Evolutionary conservation across 805 yeast species (phyloP).

Genomic region (Ogataea ganodermae): DNA sequence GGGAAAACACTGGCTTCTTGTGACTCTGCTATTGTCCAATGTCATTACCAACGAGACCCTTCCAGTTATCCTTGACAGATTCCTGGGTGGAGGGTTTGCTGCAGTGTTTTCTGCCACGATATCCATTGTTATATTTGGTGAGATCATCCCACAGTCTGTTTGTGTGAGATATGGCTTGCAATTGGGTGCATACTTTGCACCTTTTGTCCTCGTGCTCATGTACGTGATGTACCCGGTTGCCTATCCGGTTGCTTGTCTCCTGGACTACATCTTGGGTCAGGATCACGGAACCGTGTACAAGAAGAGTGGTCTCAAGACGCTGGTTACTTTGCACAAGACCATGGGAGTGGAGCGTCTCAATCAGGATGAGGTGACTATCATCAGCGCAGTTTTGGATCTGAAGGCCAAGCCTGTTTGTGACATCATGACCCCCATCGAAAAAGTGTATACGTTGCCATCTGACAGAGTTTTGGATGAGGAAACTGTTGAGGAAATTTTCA

Average conservation of each 20-base stretch:
- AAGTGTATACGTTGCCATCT: conserved; percentile 85
- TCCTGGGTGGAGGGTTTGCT: conserved; percentile 96
- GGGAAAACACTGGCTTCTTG: conserved; percentile 97
- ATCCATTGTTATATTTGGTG: conserved; percentile 92
- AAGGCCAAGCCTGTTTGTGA: conserved; percentile 85
- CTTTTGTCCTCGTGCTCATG: conserved; percentile 84
- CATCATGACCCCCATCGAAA: conserved; percentile 92
- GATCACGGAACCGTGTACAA: conserved; percentile 95
- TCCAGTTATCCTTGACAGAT: conserved; percentile 90
- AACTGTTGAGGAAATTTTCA: conserved; percentile 84
- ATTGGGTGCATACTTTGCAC: conserved; percentile 87
- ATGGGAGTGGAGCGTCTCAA: conserved; percentile 95
- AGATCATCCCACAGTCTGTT: conserved; percentile 90
- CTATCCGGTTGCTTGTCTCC: conserved; percentile 79
- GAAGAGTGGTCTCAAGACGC: conserved; percentile 87
- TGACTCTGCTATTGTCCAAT: conserved; percentile 79
- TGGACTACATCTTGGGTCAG: conserved; percentile 86
- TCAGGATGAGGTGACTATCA: conserved; percentile 94
- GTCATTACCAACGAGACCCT: conserved; percentile 93
- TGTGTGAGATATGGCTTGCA: conserved; percentile 92
- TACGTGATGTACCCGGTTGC: conserved; percentile 90
- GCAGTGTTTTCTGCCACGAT: conserved; percentile 95
- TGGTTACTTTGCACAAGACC: conserved; percentile 88
- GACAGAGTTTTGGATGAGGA: conserved; percentile 80
- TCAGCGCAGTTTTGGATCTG: conserved; percentile 88